These are phyloP conservation scores for Malassezia equina DNA, from an alignment of 1,284 basidiomycete species.

Conservation along the genomic window DNA sequence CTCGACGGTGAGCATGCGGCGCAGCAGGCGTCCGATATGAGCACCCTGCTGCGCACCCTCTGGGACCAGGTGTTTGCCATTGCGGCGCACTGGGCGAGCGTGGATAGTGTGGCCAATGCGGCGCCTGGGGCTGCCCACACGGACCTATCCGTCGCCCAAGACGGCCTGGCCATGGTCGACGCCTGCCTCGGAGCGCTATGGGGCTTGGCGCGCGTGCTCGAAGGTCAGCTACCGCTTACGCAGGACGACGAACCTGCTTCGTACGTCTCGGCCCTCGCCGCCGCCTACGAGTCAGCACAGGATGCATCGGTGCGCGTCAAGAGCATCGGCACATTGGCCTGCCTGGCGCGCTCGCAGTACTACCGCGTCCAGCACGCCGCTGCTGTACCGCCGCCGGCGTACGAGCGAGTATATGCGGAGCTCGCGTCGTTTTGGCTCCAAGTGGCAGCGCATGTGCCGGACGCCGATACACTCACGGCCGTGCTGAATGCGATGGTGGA, in stretches of 20 bases:
- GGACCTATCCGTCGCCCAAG: conserved; percentile 1
- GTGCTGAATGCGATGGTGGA: conserved; percentile 78
- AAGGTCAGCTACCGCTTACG: conserved; percentile 21
- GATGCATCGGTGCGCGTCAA: conserved; percentile 32
- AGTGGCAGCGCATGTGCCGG: not conserved
- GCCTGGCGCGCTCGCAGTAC: conserved; percentile 28
- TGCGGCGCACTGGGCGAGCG: conserved; percentile 13
- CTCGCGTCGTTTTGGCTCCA: conserved; percentile 10
- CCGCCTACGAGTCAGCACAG: conserved; percentile 22
- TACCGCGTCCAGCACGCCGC: conserved; percentile 8
- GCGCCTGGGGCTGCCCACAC: not conserved
- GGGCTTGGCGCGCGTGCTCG: conserved; percentile 27
- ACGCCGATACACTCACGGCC: conserved; percentile 68
- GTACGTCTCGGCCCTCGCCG: conserved; percentile 22
- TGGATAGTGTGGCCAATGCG: conserved; percentile 7
- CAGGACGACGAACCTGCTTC: conserved; percentile 8
- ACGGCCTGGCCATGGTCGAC: conserved; percentile 33
- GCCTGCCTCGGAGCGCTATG: conserved; percentile 34
- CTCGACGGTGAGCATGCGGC: not conserved
- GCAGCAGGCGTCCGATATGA: not conserved
- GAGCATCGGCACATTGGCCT: conserved; percentile 25
- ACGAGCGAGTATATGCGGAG: not conserved
- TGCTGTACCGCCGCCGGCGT: not conserved
- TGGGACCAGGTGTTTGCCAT: conserved; percentile 12
- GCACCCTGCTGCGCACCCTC: not conserved